Conservation (phyloP, 257 asterid genomes). For the Echium plantagineum region DNA sequence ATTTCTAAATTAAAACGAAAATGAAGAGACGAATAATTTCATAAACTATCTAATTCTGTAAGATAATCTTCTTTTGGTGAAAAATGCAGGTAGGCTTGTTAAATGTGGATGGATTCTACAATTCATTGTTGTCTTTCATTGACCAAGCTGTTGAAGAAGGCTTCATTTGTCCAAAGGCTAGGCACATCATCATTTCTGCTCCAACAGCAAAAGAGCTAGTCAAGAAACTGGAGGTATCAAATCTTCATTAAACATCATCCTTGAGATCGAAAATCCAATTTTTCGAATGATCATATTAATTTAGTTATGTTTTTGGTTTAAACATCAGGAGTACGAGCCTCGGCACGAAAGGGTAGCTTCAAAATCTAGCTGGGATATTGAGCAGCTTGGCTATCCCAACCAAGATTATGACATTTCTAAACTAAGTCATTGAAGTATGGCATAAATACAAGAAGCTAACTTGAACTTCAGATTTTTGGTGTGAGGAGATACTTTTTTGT, state of each 20-base stretch:
- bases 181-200: conserved; percentile 86
- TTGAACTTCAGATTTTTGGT: background rate
- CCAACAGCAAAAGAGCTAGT: conserved; percentile 73
- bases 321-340: conserved; percentile 33
- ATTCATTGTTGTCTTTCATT: conserved; percentile 65
- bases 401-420: conserved; percentile 22
- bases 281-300: background rate
- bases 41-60: background rate
- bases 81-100: conserved; percentile 72
- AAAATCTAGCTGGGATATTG: conserved; percentile 38
- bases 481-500: conserved; percentile 38
- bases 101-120: conserved; percentile 86
- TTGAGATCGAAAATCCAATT: background rate
- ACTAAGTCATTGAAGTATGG: conserved; percentile 18
- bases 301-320: background rate
- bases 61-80: background rate
- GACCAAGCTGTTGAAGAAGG: conserved; percentile 96
- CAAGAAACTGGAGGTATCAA: conserved; percentile 70
- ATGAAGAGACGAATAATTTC: background rate
- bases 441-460: conserved; percentile 15
- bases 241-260: background rate
- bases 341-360: conserved; percentile 32
- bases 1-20: conserved; percentile 1
- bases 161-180: conserved; percentile 74
- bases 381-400: conserved; percentile 29